Evolutionary conservation across 164 flowering plant genomes (phyloP), one percentile per base, ranked within the genome.

Genomic region (Tetracentron sinense): DNA sequence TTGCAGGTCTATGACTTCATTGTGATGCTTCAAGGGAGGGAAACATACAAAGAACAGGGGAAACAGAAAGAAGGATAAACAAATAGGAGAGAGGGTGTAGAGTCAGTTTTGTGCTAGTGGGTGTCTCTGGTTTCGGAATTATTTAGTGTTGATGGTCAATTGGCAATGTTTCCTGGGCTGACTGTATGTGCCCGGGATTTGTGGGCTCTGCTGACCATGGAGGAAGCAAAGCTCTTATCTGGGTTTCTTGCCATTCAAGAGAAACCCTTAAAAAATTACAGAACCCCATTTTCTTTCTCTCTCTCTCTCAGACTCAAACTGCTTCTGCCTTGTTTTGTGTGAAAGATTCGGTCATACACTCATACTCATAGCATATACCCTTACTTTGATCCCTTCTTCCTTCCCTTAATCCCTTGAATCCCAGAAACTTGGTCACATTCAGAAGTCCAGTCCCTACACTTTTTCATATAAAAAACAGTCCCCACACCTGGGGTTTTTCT

Each of bases 271-370:
- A 61, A 58, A 54, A 23, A 62, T 60, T 29, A 48, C 29, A n/a
- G 1, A 26, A 21, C 49, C 61, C 51, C 59, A 22, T 47, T 42
- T 30, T 53, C 31, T 54, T 19, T 42, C 38, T 33, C 61, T 62
- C 42, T 47, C 35, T 57, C 66, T 60, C 55, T 54, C 30, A 25
- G 54, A 66, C 44, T 57, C 50, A 35, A n/a, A n/a, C n/a, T n/a
- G 42, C 38, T 33, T 49, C 61, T 46, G 52, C 70, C 63, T 75
- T 50, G 68, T 20, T 60, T 71, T 35, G 67, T 65, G 79, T 47
- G 58, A 69, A 69, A 72, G 77, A 65, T 73, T 68, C 66, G 66
- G 69, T 70, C 73, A 47, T 62, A 62, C n/a, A n/a, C n/a, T n/a
- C n/a, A n/a, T n/a, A 69, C 20, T 63, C 42, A 68, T 22, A 17